phyloP scores from a whole-genome alignment of 2,329 filamentous ascomycete species.

The Teratosphaeria pseudoeucalypti region DNA sequence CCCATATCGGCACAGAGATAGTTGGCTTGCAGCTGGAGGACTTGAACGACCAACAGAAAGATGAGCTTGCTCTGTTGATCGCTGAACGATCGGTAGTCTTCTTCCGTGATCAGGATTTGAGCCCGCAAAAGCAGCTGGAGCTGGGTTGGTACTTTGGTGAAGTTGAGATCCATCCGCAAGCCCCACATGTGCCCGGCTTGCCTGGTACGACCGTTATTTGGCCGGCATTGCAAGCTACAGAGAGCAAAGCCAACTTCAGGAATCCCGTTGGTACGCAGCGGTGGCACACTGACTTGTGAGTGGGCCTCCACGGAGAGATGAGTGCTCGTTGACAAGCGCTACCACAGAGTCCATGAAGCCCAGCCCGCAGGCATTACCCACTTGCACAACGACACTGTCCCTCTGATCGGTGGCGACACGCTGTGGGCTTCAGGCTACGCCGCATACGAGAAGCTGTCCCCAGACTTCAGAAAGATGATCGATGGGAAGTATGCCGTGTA shows the following conservation, averaged over 20 bases:
- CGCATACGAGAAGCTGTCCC: slow-evolving; percentile 64
- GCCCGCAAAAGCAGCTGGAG: slow-evolving; percentile 52
- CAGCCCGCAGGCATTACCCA: slow-evolving; percentile 50
- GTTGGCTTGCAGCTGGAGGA: slow-evolving; percentile 54
- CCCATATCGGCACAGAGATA: slow-evolving; percentile 55
- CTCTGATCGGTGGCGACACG: slow-evolving; percentile 57
- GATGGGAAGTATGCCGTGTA: slow-evolving; percentile 58
- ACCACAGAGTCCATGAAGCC: slow-evolving; percentile 58
- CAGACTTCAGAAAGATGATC: slow-evolving; percentile 58
- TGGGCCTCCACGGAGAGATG: background rate
- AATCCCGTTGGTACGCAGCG: slow-evolving; percentile 56
- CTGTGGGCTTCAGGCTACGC: slow-evolving; percentile 62
- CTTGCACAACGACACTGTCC: slow-evolving; percentile 40
- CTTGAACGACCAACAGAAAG: slow-evolving; percentile 47
- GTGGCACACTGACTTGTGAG: slow-evolving; percentile 44
- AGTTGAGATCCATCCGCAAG: slow-evolving; percentile 55
- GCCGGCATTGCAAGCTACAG: slow-evolving; percentile 52
- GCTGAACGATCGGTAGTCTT: slow-evolving; percentile 58
- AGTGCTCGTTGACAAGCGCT: background rate
- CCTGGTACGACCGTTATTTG: slow-evolving; percentile 43
- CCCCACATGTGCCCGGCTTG: slow-evolving; percentile 56
- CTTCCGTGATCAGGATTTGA: slow-evolving; percentile 51
- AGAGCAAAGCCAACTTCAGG: slow-evolving; percentile 51
- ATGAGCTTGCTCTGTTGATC: slow-evolving; percentile 37
- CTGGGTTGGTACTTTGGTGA: slow-evolving; percentile 55